Percentiles rank a stretch among this genome's conserved stretches.
Conservation (phyloP, 2,329 filamentous ascomycete genomes). For the Remersonia thermophila region DNA sequence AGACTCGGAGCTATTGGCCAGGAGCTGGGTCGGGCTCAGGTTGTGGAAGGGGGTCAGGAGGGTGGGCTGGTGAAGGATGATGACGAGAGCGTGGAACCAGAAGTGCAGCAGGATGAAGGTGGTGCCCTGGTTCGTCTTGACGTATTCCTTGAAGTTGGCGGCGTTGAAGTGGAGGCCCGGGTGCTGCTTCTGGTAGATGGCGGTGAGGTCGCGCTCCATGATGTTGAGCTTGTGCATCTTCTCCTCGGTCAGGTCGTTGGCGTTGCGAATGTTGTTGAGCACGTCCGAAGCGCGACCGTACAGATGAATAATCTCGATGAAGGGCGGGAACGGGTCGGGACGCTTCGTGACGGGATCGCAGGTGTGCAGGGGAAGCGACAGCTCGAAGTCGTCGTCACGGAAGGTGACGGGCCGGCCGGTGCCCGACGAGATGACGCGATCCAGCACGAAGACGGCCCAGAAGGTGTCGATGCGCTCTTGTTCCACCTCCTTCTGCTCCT, state of each 20-base stretch:
- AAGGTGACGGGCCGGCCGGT: constrained; percentile 76
- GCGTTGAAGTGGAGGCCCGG: constrained; percentile 70
- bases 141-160: constrained; percentile 74
- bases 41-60: constrained; percentile 63
- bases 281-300: constrained; percentile 78
- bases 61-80: constrained; percentile 73
- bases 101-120: constrained; percentile 80
- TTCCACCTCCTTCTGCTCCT: constrained; percentile 55
- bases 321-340: constrained; percentile 66
- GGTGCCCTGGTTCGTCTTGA: constrained; percentile 67
- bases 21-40: constrained; percentile 50
- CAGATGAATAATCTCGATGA: constrained; percentile 74
- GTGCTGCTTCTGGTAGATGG: constrained; percentile 60
- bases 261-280: constrained; percentile 66
- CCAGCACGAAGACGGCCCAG: constrained; percentile 81
- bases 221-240: constrained; percentile 57
- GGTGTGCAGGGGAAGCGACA: constrained; percentile 48
- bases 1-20: constrained; percentile 66
- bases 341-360: constrained; percentile 48
- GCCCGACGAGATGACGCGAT: constrained; percentile 76
- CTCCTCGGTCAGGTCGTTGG: constrained; percentile 61
- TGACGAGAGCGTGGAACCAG: constrained; percentile 81
- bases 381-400: constrained; percentile 73
- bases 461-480: constrained; percentile 78
- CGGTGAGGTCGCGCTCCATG: constrained; percentile 73